These are phyloP conservation scores for Emericellopsis cladophorae DNA, from an alignment of 2,329 filamentous ascomycete genomes.

Conservation along the genomic window DNA sequence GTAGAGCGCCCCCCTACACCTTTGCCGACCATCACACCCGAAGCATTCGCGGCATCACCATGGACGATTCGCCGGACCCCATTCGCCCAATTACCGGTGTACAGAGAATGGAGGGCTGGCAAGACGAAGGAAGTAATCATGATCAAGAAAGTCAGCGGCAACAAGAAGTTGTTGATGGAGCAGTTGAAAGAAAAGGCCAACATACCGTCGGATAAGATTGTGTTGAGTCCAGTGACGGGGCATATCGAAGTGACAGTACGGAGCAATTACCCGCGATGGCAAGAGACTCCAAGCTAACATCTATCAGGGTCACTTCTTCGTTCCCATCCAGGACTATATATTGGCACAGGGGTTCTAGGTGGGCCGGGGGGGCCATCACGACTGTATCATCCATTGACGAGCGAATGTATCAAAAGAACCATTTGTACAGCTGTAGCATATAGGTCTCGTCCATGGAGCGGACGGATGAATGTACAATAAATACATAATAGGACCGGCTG, in stretches of 20 bases:
- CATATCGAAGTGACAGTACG: conserved; percentile 66
- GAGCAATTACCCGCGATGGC: neutral
- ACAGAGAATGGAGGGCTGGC: conserved; percentile 59
- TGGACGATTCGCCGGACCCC: conserved; percentile 65
- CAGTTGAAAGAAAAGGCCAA: conserved; percentile 50
- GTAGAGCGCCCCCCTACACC: conserved; percentile 9
- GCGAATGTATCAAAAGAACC: neutral
- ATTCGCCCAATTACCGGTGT: conserved; percentile 63
- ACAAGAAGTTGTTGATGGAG: conserved; percentile 47
- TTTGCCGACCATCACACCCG: conserved; percentile 14
- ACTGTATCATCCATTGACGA: neutral
- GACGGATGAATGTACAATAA: conserved; percentile 4
- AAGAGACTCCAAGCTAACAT: conserved; percentile 2
- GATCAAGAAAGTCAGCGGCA: conserved; percentile 69
- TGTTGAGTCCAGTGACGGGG: conserved; percentile 47
- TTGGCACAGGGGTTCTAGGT: conserved; percentile 20
- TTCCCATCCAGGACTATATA: conserved; percentile 17
- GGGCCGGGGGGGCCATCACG: neutral
- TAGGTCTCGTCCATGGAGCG: neutral
- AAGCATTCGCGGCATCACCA: conserved; percentile 21
- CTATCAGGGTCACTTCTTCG: conserved; percentile 18
- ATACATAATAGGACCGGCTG: neutral
- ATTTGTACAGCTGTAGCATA: conserved; percentile 3
- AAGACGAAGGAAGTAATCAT: conserved; percentile 64
- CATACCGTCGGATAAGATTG: conserved; percentile 40